Conservation (phyloP, 495 filamentous ascomycete species). For the Neurospora sp. region DNA sequence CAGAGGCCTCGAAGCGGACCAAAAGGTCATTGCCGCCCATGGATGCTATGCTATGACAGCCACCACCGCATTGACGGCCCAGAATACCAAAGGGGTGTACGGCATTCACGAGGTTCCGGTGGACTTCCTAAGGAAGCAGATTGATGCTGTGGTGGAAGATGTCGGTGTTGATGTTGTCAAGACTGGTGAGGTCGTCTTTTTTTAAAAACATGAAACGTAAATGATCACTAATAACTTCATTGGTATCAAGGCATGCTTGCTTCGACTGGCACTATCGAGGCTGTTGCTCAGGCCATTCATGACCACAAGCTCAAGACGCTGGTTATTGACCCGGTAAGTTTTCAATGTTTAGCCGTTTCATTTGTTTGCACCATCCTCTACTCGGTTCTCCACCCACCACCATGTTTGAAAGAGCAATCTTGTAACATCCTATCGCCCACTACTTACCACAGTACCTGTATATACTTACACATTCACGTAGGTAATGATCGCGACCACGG, state of each 20-base stretch:
- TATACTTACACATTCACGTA: slow-evolving; percentile 23
- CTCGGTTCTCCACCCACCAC: background rate
- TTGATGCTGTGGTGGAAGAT: slow-evolving; percentile 73
- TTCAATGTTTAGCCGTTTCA: background rate
- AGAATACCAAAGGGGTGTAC: slow-evolving; percentile 79
- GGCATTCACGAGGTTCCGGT: slow-evolving; percentile 73
- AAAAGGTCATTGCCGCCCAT: slow-evolving; percentile 87
- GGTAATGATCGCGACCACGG: slow-evolving; percentile 91
- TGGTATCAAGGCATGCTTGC: slow-evolving; percentile 73
- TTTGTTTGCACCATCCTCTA: background rate
- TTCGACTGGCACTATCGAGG: slow-evolving; percentile 62
- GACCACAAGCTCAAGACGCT: slow-evolving; percentile 49
- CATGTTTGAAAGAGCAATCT: background rate
- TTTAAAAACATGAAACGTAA: background rate
- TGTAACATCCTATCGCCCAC: background rate
- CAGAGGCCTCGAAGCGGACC: slow-evolving; percentile 94
- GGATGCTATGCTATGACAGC: slow-evolving; percentile 91
- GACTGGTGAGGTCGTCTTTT: slow-evolving; percentile 48
- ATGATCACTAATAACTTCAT: background rate
- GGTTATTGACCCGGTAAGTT: slow-evolving; percentile 73
- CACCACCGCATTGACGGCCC: slow-evolving; percentile 90
- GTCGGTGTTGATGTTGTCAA: slow-evolving; percentile 87
- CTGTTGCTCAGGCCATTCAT: slow-evolving; percentile 58
- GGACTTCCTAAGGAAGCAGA: slow-evolving; percentile 71
- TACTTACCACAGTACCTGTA: background rate